These are phyloP conservation scores for Fusarium citri DNA, from an alignment of 2,329 filamentous ascomycete species.

Conservation along the genomic window DNA sequence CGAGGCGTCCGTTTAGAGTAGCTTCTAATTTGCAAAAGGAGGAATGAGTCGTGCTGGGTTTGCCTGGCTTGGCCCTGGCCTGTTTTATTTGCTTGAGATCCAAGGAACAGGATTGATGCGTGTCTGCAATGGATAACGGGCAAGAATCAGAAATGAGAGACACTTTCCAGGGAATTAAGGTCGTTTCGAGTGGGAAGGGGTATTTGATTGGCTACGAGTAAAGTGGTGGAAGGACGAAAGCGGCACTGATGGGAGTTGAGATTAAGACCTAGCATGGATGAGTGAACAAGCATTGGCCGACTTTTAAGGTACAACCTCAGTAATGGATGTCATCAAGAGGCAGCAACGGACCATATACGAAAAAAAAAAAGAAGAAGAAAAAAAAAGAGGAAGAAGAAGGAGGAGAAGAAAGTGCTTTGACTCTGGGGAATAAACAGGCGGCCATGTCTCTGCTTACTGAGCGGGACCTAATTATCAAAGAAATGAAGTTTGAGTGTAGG, in stretches of 20 bases:
- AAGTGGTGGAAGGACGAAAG: conserved; percentile 25
- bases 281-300: conserved; percentile 7
- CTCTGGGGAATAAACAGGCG: not conserved
- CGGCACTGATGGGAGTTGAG: conserved; percentile 22
- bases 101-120: conserved; percentile 38
- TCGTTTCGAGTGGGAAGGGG: conserved; percentile 33
- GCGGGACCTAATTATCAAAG: not conserved
- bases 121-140: conserved; percentile 11
- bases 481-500: not conserved
- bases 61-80: conserved; percentile 14
- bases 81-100: conserved; percentile 31
- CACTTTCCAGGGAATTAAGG: conserved; percentile 26
- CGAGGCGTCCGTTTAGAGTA: conserved; percentile 24
- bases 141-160: conserved; percentile 4
- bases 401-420: not conserved
- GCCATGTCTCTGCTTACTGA: conserved; percentile 1
- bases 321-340: not conserved
- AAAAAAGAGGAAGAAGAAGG: not conserved
- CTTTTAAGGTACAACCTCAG: not conserved
- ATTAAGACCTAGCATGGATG: conserved; percentile 23
- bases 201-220: conserved; percentile 27
- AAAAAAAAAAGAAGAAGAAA: not conserved
- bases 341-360: conserved; percentile 10
- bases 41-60: conserved; percentile 29
- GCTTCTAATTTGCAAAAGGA: conserved; percentile 29